Conservation (phyloP, 2,329 filamentous ascomycete genomes). For the Venturia effusa region DNA sequence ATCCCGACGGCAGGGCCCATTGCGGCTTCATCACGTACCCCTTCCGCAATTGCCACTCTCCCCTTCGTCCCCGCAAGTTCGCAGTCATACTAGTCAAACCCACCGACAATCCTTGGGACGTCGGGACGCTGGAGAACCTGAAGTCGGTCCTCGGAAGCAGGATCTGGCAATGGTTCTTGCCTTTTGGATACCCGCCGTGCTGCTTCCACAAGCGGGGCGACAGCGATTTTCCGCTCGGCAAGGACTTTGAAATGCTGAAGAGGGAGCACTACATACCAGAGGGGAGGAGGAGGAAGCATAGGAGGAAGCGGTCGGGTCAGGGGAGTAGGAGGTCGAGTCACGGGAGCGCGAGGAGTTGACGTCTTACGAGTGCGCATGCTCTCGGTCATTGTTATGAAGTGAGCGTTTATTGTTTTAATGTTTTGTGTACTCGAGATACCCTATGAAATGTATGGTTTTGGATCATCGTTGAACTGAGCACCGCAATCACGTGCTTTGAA, state of each 20-base stretch:
- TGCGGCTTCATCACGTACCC: slow-evolving; percentile 8
- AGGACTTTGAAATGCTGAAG: slow-evolving; percentile 43
- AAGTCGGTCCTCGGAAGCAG: slow-evolving; percentile 66
- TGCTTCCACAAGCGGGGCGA: slow-evolving; percentile 52
- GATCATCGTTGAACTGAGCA: no score
- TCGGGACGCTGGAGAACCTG: slow-evolving; percentile 61
- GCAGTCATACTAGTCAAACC: slow-evolving; percentile 64
- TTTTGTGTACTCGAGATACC: no score
- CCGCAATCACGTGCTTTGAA: no score
- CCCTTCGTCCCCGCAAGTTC: slow-evolving; percentile 42
- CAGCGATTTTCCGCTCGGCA: slow-evolving; percentile 59
- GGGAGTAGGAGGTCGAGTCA: not conserved
- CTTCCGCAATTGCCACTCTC: not conserved
- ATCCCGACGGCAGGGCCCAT: not conserved
- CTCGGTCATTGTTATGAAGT: not conserved
- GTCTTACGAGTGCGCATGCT: no score
- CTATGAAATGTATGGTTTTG: no score
- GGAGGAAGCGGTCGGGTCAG: not conserved
- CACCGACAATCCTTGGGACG: slow-evolving; percentile 78
- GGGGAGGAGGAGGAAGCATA: not conserved
- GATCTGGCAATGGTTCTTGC: slow-evolving; percentile 68
- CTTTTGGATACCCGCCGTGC: slow-evolving; percentile 65
- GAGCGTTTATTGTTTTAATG: not conserved
- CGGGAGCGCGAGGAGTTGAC: not conserved
- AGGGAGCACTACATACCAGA: not conserved